phyloP scores from a whole-genome alignment of 768 basidiomycete species.

The Suillus bovinus region DNA sequence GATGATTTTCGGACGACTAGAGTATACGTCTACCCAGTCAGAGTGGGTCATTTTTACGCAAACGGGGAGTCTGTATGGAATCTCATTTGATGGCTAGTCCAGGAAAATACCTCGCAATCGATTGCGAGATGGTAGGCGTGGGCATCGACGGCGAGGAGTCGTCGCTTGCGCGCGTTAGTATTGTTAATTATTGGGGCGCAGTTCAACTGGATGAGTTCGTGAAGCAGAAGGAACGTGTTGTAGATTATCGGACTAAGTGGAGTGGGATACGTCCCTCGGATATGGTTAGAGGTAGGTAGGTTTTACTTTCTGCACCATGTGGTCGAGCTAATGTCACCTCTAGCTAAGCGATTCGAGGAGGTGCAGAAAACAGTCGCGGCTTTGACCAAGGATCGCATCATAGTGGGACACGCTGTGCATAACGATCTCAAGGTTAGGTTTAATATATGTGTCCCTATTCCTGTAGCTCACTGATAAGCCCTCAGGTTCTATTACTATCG shows the following conservation, averaged over 20 bases:
- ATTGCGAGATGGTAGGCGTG: conserved; percentile 99
- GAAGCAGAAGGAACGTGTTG: conserved; percentile 79
- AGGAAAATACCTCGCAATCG: conserved; percentile 79
- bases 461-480: background rate
- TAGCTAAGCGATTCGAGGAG: conserved; percentile 77
- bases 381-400: conserved; percentile 71
- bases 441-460: background rate
- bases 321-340: background rate
- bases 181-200: conserved; percentile 88
- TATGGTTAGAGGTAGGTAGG: conserved; percentile 58
- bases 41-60: conserved; percentile 40
- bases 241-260: conserved; percentile 90
- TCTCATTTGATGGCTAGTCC: conserved; percentile 40
- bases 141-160: conserved; percentile 82
- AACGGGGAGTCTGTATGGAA: conserved; percentile 6
- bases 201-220: conserved; percentile 86
- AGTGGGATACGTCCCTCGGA: conserved; percentile 82
- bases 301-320: conserved; percentile 12
- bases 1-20: conserved; percentile 53
- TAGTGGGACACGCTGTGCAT: conserved; percentile 89
- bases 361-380: conserved; percentile 79
- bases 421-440: conserved; percentile 77
- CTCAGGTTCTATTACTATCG: conserved; percentile 65
- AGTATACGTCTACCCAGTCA: conserved; percentile 41
- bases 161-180: conserved; percentile 82